Base-by-base conservation (phyloP, 2,329 filamentous ascomycete species). In the Fusarium phyllophilum region DNA sequence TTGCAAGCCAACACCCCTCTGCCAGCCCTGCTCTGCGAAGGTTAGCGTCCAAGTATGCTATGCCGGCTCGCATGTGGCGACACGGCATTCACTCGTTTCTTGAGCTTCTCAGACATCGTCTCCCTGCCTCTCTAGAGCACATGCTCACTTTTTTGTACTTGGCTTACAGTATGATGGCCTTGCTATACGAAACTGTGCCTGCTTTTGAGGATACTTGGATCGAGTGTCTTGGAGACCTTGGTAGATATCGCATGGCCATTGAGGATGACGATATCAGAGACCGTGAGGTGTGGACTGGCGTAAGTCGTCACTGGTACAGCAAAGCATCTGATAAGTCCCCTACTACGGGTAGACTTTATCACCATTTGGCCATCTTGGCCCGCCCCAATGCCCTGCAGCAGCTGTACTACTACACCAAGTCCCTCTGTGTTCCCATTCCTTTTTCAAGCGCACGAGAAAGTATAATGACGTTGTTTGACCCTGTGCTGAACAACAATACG, bases 1-100 rank as follows among this genome's bases (percentile, higher is more conserved):
- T 97, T 2, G 95, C 95, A 0, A 93, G 90, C 0, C 95, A 98
- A 75, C 95, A 98, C 78, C 95, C 94, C 0, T 92, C 91, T 0
- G 94, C 94, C 0, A 93, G 88, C 31, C 86, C 87, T 0, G 89
- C 91, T 0, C 80, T 98, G 1, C 87, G 89, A 7, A 85, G 89
- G 0, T 82, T 98, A 0, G 92, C 95, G 0, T 88, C 88, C 0
- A 96, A 96, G 70, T 97, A 97, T 75, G 91, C 91, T 0, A 98
- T 98, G 94, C 95, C 96, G 0, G 94, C 94, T 0, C 86, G 96
- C 0, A 96, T 98, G 93, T 98, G 96, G 96, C 88, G 94, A 0
- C 94, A 97, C 76, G 96, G 94, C 0, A 98, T 98, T 8, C 94
- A 97, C 78, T 91, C 90, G 0, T 96, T 96, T 65, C 85, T 97